Conservation (phyloP, 2,329 filamentous ascomycete species). For the Incumbomyces delicatus region DNA sequence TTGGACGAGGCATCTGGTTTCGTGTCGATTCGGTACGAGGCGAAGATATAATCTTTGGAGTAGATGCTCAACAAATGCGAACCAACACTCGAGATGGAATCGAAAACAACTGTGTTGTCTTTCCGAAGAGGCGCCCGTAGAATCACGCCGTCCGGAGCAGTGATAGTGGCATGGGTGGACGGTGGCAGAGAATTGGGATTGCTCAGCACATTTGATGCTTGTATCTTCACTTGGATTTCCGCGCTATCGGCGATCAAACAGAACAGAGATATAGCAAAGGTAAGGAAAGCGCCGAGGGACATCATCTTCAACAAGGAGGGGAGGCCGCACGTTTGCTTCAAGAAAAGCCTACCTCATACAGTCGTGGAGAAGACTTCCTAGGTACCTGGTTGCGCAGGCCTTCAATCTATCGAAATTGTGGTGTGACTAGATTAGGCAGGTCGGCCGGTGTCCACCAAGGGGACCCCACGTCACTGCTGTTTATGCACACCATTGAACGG, state of each 20-base stretch:
- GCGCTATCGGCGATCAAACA: slow-evolving; percentile 14
- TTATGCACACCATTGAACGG: too few relatives aligned
- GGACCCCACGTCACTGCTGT: too few relatives aligned
- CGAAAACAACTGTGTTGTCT: slow-evolving; percentile 61
- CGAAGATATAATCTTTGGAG: slow-evolving; percentile 63
- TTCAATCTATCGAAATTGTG: too few relatives aligned
- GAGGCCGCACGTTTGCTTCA: too few relatives aligned
- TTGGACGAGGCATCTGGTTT: slow-evolving; percentile 21
- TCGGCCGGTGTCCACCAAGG: too few relatives aligned
- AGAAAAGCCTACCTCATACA: too few relatives aligned
- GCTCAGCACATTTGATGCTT: slow-evolving; percentile 33
- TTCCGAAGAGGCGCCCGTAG: slow-evolving; percentile 36
- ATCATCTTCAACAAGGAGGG: too few relatives aligned
- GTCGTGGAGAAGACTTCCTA: too few relatives aligned
- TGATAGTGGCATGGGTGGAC: slow-evolving; percentile 44
- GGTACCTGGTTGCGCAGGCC: too few relatives aligned
- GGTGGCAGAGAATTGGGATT: slow-evolving; percentile 34
- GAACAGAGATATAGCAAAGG: too few relatives aligned
- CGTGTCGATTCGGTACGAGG: slow-evolving; percentile 72
- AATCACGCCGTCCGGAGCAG: slow-evolving; percentile 29
- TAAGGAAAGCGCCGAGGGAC: too few relatives aligned
- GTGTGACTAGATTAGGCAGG: too few relatives aligned
- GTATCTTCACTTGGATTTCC: slow-evolving; percentile 26
- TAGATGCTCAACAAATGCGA: slow-evolving; percentile 78
- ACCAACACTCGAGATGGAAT: slow-evolving; percentile 50